Evolutionary conservation across 306 rosid species (phyloP).

Genomic region (Carpinus fangiana): DNA sequence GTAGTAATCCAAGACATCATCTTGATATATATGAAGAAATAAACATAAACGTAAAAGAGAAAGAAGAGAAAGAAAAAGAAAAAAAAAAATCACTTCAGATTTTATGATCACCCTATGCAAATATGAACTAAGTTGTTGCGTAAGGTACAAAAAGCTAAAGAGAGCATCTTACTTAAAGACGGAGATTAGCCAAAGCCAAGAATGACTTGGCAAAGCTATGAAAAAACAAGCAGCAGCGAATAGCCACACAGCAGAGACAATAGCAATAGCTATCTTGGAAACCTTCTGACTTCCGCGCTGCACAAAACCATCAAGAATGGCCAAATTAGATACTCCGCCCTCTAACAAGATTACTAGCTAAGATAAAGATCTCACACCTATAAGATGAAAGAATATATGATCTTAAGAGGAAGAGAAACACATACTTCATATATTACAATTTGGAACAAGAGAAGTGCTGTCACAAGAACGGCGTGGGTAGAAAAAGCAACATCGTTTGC

Average conservation of each 20-base stretch:
- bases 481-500: conserved; percentile 82
- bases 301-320: conserved; percentile 18
- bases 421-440: conserved; percentile 62
- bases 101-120: neutral
- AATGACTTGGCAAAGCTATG: conserved; percentile 56
- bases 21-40: neutral
- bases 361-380: neutral
- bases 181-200: conserved; percentile 81
- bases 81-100: neutral
- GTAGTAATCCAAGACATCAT: neutral
- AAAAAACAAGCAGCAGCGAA: conserved; percentile 56
- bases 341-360: neutral
- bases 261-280: conserved; percentile 49
- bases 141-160: neutral
- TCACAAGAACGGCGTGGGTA: conserved; percentile 54
- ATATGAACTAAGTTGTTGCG: neutral
- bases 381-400: neutral
- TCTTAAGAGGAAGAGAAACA: neutral
- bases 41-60: neutral
- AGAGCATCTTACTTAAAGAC: conserved; percentile 54
- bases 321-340: neutral
- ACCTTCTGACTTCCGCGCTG: conserved; percentile 70
- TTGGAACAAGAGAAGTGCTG: conserved; percentile 49
- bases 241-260: conserved; percentile 51
- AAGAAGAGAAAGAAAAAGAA: neutral